Base-by-base conservation (phyloP, 352 stramenopile species). In the Phytophthora sansomeana region DNA sequence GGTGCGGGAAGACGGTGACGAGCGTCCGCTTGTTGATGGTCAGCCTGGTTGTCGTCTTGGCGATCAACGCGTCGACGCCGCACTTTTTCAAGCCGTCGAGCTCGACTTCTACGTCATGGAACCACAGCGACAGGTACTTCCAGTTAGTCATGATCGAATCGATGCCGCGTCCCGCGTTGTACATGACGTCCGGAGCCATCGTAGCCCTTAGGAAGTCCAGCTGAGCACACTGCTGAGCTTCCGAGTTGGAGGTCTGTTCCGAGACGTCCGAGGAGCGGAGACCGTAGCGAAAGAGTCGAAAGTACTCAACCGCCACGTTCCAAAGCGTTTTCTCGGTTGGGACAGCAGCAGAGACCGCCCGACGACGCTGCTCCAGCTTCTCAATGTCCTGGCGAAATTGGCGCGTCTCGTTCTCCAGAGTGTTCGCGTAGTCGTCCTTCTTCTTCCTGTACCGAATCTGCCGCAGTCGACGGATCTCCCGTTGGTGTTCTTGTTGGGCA, bases 381-480 rank as follows among this genome's bases (percentile, higher is more conserved):
- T 46, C 29, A 10, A 67, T 67, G 16, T 72, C 48, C 10, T 62
- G 35, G 26, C 42, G 56, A 0, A 72, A 41, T 3, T 58, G 13
- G 2, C 21, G 42, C 1, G 33, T 49, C 4, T 46, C 32, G 5
- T 47, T n/a, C n/a, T 61, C 48, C 6, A 72, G 42, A 5, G 6
- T 51, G 26, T 33, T 29, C 17, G 30, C 42, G 29, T 62, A 62
- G 28, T 58, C 33, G 5, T 72, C 32, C 10, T 72, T 47, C 32
- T 72, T 72, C 57, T 66, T 62, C 21, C 63, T 24, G 42, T 72
- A 72, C 4, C 56, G 56, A 35, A 72, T 72, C 19, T 72, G 63
- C 9, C 63, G 32, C 16, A 62, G 24, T n/a, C 35, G 50, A 46
- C 49, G 30, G 10, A 38, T 38, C 29, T 58, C 50, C 7, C 50